Evolutionary conservation across 148 eudicot species (phyloP).

Genomic region (Camellia sinensis): DNA sequence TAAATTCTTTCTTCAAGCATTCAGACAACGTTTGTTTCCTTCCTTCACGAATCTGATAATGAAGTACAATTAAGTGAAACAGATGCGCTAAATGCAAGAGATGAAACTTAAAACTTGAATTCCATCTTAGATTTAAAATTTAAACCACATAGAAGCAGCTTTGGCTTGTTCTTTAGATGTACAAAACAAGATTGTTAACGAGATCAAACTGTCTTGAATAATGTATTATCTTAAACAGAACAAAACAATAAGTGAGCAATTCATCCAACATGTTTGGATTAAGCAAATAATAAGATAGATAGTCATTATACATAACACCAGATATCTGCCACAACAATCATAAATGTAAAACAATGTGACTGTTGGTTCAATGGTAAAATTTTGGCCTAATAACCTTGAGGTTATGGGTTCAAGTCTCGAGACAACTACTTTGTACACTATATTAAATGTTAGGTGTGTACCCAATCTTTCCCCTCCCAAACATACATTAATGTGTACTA

Average conservation of each 20-base stretch:
- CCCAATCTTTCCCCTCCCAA: too few relatives aligned
- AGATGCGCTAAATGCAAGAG: not conserved
- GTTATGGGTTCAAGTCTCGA: too few relatives aligned
- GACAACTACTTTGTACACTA: too few relatives aligned
- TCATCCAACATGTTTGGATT: not conserved
- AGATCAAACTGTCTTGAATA: not conserved
- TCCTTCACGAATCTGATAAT: conserved; percentile 75
- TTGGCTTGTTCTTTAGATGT: not conserved
- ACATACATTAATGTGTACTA: too few relatives aligned
- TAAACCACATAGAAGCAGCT: not conserved
- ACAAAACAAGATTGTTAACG: not conserved
- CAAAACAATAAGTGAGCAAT: not conserved
- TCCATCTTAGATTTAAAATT: not conserved
- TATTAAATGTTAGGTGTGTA: too few relatives aligned
- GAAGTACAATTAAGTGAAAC: not conserved
- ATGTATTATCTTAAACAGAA: too few relatives aligned
- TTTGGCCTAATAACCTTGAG: too few relatives aligned
- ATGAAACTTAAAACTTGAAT: not conserved
- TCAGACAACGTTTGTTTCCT: conserved; percentile 67
- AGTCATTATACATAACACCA: not conserved
- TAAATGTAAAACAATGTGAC: not conserved
- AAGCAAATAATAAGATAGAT: not conserved
- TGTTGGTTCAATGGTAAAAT: not conserved
- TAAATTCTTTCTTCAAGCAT: conserved; percentile 85
- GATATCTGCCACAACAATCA: not conserved